Percentiles rank a stretch among this genome's conserved stretches.
Conservation (phyloP, 495 filamentous ascomycete species). For the Melanomma pulvis-pyrius region DNA sequence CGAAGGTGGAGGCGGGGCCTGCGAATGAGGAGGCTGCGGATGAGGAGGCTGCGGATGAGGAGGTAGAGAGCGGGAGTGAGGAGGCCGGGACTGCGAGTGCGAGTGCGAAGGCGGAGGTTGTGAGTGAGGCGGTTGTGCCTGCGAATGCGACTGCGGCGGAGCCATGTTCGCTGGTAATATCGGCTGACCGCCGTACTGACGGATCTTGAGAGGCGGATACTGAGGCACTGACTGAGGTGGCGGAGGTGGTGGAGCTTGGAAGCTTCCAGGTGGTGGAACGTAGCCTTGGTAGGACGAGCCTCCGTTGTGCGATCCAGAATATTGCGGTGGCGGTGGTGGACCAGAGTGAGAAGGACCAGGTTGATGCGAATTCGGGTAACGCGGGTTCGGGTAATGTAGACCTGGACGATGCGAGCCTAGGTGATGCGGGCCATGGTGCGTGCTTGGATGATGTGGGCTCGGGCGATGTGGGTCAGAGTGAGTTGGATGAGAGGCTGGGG, state of each 20-base stretch:
- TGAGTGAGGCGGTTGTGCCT: conserved; percentile 5
- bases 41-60: conserved; percentile 1
- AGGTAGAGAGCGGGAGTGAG: neutral
- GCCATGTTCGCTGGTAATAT: conserved; percentile 36
- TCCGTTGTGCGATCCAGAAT: conserved; percentile 2
- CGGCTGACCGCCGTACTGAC: conserved; percentile 34
- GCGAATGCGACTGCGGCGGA: conserved; percentile 15
- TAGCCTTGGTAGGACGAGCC: conserved; percentile 20
- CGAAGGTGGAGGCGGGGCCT: neutral
- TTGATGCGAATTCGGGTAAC: conserved; percentile 6
- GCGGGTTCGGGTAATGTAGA: neutral
- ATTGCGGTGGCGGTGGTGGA: conserved; percentile 19
- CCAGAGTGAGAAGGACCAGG: neutral
- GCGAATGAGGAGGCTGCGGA: neutral
- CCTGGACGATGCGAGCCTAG: neutral
- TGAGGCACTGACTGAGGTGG: neutral
- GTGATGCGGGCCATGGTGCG: neutral
- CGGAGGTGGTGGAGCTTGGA: conserved; percentile 30
- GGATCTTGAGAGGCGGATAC: conserved; percentile 31
- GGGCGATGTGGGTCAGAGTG: neutral
- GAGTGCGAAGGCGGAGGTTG: neutral
- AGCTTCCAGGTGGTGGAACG: conserved; percentile 28
- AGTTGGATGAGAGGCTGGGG: conserved; percentile 12
- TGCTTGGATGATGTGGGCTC: neutral
- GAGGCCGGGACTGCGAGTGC: neutral